These are phyloP conservation scores for Solanum hybrid DNA, from an alignment of 305 asterid species.

Conservation along the genomic window DNA sequence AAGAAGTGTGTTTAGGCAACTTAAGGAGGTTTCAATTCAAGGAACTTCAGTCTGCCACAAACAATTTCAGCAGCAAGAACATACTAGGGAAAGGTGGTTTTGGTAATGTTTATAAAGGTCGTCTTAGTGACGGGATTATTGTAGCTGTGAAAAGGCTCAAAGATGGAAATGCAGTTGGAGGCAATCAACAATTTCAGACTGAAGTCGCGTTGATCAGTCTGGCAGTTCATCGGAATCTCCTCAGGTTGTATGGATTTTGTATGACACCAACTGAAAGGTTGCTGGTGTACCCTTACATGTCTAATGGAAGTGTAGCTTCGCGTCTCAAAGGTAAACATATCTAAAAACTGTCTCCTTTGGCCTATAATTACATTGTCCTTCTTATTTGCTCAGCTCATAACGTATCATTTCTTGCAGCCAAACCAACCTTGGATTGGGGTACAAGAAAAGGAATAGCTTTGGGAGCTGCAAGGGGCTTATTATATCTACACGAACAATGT, in stretches of 20 bases:
- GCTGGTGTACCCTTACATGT: constrained; percentile 13
- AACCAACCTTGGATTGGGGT: constrained; percentile 17
- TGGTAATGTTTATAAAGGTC: constrained; percentile 9
- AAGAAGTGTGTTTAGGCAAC: constrained; percentile 70
- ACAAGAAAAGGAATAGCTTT: constrained; percentile 14
- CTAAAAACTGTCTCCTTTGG: neutral
- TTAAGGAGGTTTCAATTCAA: constrained; percentile 57
- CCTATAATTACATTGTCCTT: neutral
- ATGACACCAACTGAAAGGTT: constrained; percentile 10
- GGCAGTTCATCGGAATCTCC: constrained; percentile 13
- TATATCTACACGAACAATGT: constrained; percentile 19
- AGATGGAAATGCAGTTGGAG: constrained; percentile 11
- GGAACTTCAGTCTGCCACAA: constrained; percentile 71
- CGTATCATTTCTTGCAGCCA: neutral
- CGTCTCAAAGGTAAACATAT: constrained; percentile 8
- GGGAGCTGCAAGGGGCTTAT: constrained; percentile 16
- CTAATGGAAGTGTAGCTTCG: constrained; percentile 11
- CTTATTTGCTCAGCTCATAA: neutral
- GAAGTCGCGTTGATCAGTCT: constrained; percentile 7
- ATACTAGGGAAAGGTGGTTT: constrained; percentile 24
- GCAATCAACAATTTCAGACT: constrained; percentile 8
- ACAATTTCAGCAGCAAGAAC: constrained; percentile 78
- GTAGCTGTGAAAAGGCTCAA: constrained; percentile 17
- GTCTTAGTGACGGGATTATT: constrained; percentile 1
- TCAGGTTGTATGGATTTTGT: constrained; percentile 5